A percentile compares a stretch with the other conserved stretches of the same genome.
These are phyloP conservation scores for Exophiala aquamarina DNA, from an alignment of 2,329 filamentous ascomycete species.

Conservation along the genomic window DNA sequence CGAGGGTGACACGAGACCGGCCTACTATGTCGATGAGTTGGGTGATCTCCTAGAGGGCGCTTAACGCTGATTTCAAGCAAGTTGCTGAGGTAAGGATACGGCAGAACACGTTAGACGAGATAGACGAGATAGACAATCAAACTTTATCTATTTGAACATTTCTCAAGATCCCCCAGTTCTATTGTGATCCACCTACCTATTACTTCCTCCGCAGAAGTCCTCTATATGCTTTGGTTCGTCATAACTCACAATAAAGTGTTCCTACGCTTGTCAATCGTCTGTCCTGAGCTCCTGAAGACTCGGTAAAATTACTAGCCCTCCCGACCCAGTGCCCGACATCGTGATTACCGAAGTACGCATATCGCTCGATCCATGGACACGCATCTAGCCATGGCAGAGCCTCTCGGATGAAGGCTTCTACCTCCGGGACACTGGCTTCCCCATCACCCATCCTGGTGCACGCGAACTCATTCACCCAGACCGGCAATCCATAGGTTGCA, in stretches of 20 bases:
- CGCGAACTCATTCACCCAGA: conserved; percentile 29
- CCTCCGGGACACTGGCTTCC: conserved; percentile 12
- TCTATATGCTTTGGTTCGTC: background rate
- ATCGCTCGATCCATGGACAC: conserved; percentile 27
- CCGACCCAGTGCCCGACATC: conserved; percentile 22
- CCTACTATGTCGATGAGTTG: conserved; percentile 80
- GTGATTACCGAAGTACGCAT: conserved; percentile 28
- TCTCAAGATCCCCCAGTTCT: too few species aligned
- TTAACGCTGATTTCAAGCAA: background rate
- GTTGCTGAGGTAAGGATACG: background rate
- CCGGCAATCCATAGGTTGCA: conserved; percentile 18
- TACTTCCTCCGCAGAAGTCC: background rate
- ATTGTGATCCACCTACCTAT: too few species aligned
- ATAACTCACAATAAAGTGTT: conserved; percentile 9
- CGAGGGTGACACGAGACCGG: conserved; percentile 70
- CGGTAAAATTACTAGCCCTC: conserved; percentile 19
- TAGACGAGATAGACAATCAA: background rate
- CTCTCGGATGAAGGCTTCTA: conserved; percentile 23
- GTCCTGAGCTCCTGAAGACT: conserved; percentile 1
- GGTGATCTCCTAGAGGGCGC: conserved; percentile 63
- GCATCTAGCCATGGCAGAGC: conserved; percentile 26
- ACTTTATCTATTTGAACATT: background rate
- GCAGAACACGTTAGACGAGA: too few species aligned
- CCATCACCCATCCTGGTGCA: conserved; percentile 20
- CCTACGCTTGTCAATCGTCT: conserved; percentile 12